Conservation (phyloP, 495 filamentous ascomycete genomes). For the Lasiosphaeria miniovina region DNA sequence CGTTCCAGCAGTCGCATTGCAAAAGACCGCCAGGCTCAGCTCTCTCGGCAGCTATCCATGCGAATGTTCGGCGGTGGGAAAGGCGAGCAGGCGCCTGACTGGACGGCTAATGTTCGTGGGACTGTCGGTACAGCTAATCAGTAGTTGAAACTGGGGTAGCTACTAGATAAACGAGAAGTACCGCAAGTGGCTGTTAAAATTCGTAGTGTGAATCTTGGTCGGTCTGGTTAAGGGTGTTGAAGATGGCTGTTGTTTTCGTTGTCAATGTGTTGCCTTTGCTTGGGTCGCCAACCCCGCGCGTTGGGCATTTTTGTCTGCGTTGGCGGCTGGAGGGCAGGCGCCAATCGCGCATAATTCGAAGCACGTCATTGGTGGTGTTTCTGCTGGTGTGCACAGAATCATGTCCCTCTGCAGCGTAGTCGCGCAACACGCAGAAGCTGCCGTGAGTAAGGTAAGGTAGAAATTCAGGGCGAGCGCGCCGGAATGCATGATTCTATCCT, state of each 20-base stretch:
- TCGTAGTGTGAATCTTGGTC: slow-evolving; percentile 4
- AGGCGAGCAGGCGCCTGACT: too few species aligned
- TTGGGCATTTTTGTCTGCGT: slow-evolving; percentile 8
- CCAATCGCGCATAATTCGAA: slow-evolving; percentile 5
- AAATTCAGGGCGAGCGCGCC: slow-evolving; percentile 2
- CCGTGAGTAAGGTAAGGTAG: neutral
- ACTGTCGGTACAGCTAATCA: slow-evolving; percentile 5
- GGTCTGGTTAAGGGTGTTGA: slow-evolving; percentile 1
- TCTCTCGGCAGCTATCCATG: slow-evolving; percentile 10
- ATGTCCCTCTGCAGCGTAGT: too few species aligned
- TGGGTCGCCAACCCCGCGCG: slow-evolving; percentile 10
- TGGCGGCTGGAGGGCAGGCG: slow-evolving; percentile 3
- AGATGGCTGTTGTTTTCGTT: slow-evolving; percentile 5
- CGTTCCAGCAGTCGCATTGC: slow-evolving; percentile 7
- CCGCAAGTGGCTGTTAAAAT: slow-evolving; percentile 2
- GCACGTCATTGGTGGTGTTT: too few species aligned
- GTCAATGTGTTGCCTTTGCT: slow-evolving; percentile 4
- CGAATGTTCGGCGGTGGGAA: slow-evolving; percentile 13
- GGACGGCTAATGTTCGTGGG: slow-evolving; percentile 4
- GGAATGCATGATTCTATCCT: slow-evolving; percentile 8
- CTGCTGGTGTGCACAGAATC: too few species aligned
- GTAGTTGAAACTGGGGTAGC: slow-evolving; percentile 4
- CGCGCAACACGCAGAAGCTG: slow-evolving; percentile 3
- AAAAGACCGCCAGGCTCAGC: slow-evolving; percentile 3
- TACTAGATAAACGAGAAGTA: slow-evolving; percentile 10